A percentile compares a stretch with the other conserved stretches of the same genome.
Evolutionary conservation across 176 grass and related monocot species (phyloP).

Genomic region (Aegilops umbellulata): DNA sequence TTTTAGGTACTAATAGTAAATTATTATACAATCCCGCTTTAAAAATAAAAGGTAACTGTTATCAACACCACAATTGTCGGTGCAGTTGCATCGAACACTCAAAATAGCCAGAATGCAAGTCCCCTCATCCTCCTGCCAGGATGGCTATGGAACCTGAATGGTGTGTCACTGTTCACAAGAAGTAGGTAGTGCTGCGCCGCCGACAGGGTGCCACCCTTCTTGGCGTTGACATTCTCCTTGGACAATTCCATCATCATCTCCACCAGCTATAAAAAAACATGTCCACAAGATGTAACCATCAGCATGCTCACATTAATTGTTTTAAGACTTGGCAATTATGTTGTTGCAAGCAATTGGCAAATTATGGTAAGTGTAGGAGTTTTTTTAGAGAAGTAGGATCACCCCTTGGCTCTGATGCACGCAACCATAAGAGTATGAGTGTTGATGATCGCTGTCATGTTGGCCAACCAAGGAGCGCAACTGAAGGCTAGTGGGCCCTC

Average conservation of each 20-base stretch:
- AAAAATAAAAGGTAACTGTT: no score
- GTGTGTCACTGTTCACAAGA: conserved; percentile 30
- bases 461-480: no score
- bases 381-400: no score
- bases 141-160: background rate
- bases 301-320: no score
- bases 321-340: no score
- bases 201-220: background rate
- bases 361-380: no score
- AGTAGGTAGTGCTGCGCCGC: conserved; percentile 33
- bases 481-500: no score
- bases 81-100: background rate
- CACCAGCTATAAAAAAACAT: conserved; percentile 40
- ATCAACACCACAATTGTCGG: background rate
- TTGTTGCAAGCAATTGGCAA: no score
- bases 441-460: no score
- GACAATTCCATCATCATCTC: conserved; percentile 28
- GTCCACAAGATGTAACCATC: no score
- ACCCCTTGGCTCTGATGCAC: no score
- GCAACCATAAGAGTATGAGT: no score
- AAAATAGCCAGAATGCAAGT: background rate
- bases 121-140: background rate
- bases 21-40: background rate
- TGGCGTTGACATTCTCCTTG: conserved; percentile 7
- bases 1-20: background rate